These are phyloP conservation scores for Vaccinium darrowii DNA, from an alignment of 148 eudicot genomes.

Conservation along the genomic window DNA sequence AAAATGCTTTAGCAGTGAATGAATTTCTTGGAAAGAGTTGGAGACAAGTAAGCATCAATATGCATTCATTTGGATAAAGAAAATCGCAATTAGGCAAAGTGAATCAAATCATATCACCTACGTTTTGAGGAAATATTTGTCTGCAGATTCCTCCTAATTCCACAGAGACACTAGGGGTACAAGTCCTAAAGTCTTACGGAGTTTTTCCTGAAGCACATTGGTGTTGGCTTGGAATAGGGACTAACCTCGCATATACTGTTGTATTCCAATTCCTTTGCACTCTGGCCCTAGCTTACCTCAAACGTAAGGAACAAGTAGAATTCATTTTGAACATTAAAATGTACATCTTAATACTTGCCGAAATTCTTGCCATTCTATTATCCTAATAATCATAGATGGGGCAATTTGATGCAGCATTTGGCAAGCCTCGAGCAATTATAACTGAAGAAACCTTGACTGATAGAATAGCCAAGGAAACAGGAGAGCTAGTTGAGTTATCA, in stretches of 20 bases:
- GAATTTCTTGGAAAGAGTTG: conserved; percentile 83
- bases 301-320: conserved; percentile 33
- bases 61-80: neutral
- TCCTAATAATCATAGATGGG: neutral
- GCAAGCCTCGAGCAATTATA: conserved; percentile 35
- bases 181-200: conserved; percentile 34
- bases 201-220: conserved; percentile 35
- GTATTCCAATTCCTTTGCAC: conserved; percentile 33
- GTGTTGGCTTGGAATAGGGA: conserved; percentile 60
- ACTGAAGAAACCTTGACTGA: conserved; percentile 34
- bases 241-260: conserved; percentile 29
- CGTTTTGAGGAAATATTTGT: neutral
- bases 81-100: neutral
- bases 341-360: neutral
- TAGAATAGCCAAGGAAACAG: conserved; percentile 22
- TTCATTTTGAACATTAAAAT: neutral
- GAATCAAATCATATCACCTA: neutral
- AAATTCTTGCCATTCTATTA: neutral
- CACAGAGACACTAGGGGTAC: conserved; percentile 32
- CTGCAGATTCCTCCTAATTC: conserved; percentile 31
- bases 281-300: conserved; percentile 38
- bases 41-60: conserved; percentile 39
- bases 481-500: conserved; percentile 21
- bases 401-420: conserved; percentile 35
- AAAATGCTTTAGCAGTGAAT: conserved; percentile 70